Conservation (phyloP, 345 rosid species). For the Abelmoschus esculentus region DNA sequence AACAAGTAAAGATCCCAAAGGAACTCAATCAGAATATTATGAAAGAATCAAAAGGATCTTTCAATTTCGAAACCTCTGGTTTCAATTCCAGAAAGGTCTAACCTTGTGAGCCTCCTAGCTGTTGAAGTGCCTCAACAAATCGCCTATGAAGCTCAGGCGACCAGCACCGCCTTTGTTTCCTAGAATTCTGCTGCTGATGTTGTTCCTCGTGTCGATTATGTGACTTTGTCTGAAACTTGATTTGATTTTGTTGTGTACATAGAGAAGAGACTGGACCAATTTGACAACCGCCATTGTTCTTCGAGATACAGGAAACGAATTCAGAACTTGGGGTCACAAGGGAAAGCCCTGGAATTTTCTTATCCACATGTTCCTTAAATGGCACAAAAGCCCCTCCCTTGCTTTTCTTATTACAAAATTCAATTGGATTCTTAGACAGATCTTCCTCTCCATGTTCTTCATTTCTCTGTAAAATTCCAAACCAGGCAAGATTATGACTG, state of each 20-base stretch:
- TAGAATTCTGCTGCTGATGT: conserved; percentile 12
- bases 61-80: too few species aligned
- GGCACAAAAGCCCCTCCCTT: conserved; percentile 37
- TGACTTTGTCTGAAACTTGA: conserved; percentile 12
- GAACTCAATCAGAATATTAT: too few species aligned
- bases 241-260: neutral
- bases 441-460: neutral
- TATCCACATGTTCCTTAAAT: conserved; percentile 21
- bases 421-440: neutral
- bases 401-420: neutral
- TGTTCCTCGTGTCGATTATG: neutral
- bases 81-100: too few species aligned
- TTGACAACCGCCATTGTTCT: conserved; percentile 5
- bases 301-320: conserved; percentile 14
- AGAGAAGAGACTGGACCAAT: conserved; percentile 14
- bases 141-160: too few species aligned
- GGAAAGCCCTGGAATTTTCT: conserved; percentile 27
- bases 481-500: too few species aligned
- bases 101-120: conserved; percentile 70
- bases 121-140: conserved; percentile 50
- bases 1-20: too few species aligned
- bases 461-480: too few species aligned
- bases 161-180: too few species aligned
- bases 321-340: conserved; percentile 32
- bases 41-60: too few species aligned